Percentiles rank a stretch among this genome's conserved stretches.
Conservation (phyloP, 116 monocot species). For the Posidonia oceanica region DNA sequence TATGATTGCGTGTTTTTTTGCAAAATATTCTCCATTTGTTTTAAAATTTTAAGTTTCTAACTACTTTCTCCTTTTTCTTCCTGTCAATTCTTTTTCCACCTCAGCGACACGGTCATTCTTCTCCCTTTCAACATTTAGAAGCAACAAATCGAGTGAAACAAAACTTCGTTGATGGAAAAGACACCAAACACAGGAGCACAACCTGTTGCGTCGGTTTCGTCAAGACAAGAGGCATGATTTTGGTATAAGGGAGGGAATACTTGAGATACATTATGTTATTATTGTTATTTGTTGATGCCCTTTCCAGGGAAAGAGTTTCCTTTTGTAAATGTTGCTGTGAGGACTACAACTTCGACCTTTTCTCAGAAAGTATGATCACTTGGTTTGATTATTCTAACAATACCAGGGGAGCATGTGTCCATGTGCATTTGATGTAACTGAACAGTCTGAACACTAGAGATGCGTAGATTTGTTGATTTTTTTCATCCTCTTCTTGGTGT, state of each 20-base stretch:
- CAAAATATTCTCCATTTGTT: neutral
- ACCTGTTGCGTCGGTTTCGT: neutral
- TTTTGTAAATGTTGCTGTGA: slow-evolving; percentile 1
- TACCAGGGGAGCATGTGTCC: too few species aligned
- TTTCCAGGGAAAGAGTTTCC: neutral
- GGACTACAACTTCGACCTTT: neutral
- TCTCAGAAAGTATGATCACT: too few species aligned
- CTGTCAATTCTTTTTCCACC: neutral
- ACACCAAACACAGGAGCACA: neutral
- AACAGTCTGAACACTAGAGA: too few species aligned
- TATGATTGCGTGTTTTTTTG: neutral
- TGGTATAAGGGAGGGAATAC: neutral
- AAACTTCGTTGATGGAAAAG: slow-evolving; percentile 30
- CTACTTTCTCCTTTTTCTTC: neutral
- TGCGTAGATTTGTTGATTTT: too few species aligned
- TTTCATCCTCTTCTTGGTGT: too few species aligned
- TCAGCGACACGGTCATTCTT: slow-evolving; percentile 78
- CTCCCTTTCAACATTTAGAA: slow-evolving; percentile 88
- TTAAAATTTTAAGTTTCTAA: neutral
- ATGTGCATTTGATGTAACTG: too few species aligned
- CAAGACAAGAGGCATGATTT: neutral
- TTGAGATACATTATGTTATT: neutral
- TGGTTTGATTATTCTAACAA: too few species aligned
- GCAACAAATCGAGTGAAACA: slow-evolving; percentile 62
- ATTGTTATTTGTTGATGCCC: neutral